Evolutionary conservation across 371 early-diverging fungal genomes (phyloP), one percentile per base, ranked within the genome.

Genomic region (Circinella minor): DNA sequence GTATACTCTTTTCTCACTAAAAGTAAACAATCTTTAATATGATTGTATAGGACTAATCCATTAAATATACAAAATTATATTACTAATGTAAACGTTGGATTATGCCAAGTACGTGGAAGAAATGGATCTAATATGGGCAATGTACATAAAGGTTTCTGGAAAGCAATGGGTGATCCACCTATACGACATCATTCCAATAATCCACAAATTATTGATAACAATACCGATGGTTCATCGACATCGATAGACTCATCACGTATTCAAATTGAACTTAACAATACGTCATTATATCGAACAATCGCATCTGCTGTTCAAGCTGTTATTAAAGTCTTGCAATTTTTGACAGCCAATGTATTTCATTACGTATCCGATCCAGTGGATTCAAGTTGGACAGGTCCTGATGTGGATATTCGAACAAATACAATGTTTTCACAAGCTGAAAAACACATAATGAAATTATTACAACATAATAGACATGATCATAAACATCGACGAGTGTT

Each of bases 21-120:
- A 27, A 18, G 27, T 8, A 57, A 34, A 57, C 57, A 54, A 8
- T 54, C 15, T 15, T 6, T 1, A 13, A 18, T 27, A 4, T 13
- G 15, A 47, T 5, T 15, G 13, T 8, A 7, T 37, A 65, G 65
- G 73, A 87, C 88, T 9, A 86, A 87, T 65, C 88, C 88, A n/a
- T 70, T 87, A 38, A 87, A 87, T 65, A 82, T 87, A 39, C 88
- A 87, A 71, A 83, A 87, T 55, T 86, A 81, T 65, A 81, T 86
- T 47, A 87, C 88, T 14, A 86, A 87, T 60, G 67, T 87, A 13
- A 80, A 80, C 37, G 77, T 78, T 3, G 77, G 80, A 6, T 71
- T 82, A 55, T 81, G 80, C 4, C 46, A 72, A 4, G 67, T 81
- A 7, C 70, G 72, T 4, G 75, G 77, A 9, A 55, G 75, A 2